A percentile compares a stretch with the other conserved stretches of the same genome.
These are phyloP conservation scores for Gelatoporia subvermispora DNA, from an alignment of 768 basidiomycete genomes.

Conservation along the genomic window DNA sequence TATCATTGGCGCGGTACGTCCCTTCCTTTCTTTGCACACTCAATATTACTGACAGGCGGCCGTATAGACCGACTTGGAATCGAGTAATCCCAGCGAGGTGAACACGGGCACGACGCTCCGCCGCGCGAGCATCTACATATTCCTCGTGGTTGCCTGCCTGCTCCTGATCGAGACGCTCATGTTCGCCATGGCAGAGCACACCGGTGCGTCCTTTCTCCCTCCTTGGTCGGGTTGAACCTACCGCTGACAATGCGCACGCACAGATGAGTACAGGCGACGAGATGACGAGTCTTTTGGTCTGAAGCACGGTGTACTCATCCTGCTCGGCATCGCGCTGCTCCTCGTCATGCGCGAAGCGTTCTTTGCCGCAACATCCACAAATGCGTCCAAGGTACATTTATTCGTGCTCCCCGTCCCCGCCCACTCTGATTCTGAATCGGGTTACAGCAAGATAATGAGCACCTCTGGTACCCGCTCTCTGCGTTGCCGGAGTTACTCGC, in stretches of 20 bases:
- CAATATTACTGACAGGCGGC: too few relatives aligned
- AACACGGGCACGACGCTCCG: slow-evolving; percentile 10
- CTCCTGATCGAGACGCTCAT: slow-evolving; percentile 8
- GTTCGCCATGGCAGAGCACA: slow-evolving; percentile 7
- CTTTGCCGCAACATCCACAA: slow-evolving; percentile 12
- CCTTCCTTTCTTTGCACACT: background rate
- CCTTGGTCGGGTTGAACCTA: background rate
- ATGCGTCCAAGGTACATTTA: slow-evolving; percentile 5
- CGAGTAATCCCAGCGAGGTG: background rate
- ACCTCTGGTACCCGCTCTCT: slow-evolving; percentile 16
- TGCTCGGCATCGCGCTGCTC: slow-evolving; percentile 11
- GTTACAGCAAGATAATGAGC: slow-evolving; percentile 13
- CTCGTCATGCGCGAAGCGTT: slow-evolving; percentile 18
- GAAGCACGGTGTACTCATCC: slow-evolving; percentile 10
- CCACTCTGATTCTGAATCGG: background rate
- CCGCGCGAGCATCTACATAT: slow-evolving; percentile 12
- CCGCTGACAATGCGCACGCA: background rate
- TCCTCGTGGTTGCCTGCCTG: slow-evolving; percentile 13
- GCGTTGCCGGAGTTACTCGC: slow-evolving; percentile 15
- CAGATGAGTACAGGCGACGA: background rate
- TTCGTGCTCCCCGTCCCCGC: background rate
- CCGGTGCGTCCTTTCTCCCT: background rate
- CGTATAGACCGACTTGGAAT: background rate
- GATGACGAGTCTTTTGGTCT: background rate
- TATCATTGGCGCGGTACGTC: slow-evolving; percentile 10